phyloP scores from a whole-genome alignment of 2,329 filamentous ascomycete species.

The Nemania sp. region DNA sequence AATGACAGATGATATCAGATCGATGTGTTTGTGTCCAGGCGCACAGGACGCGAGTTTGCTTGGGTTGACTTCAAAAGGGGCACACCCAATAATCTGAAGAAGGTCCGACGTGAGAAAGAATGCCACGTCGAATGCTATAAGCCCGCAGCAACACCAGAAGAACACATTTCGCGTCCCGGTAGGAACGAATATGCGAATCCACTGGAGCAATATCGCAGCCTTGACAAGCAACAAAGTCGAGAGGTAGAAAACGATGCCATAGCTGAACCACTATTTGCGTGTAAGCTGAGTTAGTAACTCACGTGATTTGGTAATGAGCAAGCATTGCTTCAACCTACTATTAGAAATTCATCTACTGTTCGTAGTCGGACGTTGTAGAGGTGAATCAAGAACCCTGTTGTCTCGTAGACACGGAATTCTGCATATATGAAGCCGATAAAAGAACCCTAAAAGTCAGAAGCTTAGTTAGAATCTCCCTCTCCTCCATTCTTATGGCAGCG shows the following conservation, averaged over 20 bases:
- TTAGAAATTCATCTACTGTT: neutral
- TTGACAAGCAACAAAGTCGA: neutral
- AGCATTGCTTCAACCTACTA: neutral
- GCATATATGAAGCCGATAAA: neutral
- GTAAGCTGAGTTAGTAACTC: neutral
- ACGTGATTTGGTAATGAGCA: neutral
- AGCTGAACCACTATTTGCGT: neutral
- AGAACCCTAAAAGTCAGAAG: neutral
- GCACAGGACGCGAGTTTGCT: neutral
- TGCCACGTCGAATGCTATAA: neutral
- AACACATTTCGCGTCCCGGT: neutral
- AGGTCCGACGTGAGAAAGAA: neutral
- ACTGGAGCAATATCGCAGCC: neutral
- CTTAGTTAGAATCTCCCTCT: neutral
- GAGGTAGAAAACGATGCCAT: neutral
- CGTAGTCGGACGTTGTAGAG: neutral
- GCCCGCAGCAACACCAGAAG: neutral
- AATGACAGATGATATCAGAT: neutral
- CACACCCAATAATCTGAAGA: neutral
- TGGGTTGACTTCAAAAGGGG: neutral
- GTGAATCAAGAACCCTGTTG: neutral
- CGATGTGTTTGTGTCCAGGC: neutral
- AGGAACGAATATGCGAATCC: conserved; percentile 9
- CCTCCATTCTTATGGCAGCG: neutral
- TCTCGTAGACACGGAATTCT: neutral